These are phyloP conservation scores for Barnettozyma salicaria DNA, from an alignment of 805 yeast genomes.

Conservation along the genomic window DNA sequence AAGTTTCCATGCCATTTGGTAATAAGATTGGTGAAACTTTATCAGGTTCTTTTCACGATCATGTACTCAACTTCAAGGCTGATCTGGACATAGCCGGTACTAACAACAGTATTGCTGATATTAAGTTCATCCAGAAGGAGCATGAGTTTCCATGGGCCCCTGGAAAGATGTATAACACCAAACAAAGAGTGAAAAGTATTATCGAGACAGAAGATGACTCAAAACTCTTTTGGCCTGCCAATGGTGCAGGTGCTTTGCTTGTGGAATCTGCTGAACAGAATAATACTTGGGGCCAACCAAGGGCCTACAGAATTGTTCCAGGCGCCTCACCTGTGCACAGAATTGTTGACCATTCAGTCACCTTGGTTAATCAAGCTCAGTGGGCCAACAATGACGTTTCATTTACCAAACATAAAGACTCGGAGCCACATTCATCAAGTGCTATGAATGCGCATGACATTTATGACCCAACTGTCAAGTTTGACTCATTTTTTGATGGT, in stretches of 20 bases:
- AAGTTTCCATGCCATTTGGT: conserved; percentile 20
- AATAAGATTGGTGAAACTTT: conserved; percentile 20
- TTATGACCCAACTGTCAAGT: conserved; percentile 22
- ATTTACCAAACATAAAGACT: conserved; percentile 24
- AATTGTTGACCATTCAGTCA: conserved; percentile 15
- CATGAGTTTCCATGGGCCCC: conserved; percentile 26
- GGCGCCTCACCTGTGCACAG: conserved; percentile 21
- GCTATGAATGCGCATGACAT: conserved; percentile 22
- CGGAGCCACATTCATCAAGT: conserved; percentile 23
- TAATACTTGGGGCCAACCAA: conserved; percentile 27
- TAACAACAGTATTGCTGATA: conserved; percentile 18
- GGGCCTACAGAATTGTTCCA: conserved; percentile 25
- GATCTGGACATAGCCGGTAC: conserved; percentile 27
- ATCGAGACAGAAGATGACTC: conserved; percentile 19
- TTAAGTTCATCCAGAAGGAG: conserved; percentile 14
- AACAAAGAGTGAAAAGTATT: conserved; percentile 13
- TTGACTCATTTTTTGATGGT: conserved; percentile 23
- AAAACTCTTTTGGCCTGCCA: conserved; percentile 18
- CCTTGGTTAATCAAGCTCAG: conserved; percentile 19
- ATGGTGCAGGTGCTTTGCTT: conserved; percentile 23
- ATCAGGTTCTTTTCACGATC: conserved; percentile 29
- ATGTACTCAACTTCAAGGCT: conserved; percentile 25
- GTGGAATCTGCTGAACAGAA: conserved; percentile 23
- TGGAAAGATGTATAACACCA: conserved; percentile 17
- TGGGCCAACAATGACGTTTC: conserved; percentile 24